Percentiles rank a stretch among this genome's conserved stretches.
phyloP scores from a whole-genome alignment of 306 rosid species.

The Luffa aegyptiaca region DNA sequence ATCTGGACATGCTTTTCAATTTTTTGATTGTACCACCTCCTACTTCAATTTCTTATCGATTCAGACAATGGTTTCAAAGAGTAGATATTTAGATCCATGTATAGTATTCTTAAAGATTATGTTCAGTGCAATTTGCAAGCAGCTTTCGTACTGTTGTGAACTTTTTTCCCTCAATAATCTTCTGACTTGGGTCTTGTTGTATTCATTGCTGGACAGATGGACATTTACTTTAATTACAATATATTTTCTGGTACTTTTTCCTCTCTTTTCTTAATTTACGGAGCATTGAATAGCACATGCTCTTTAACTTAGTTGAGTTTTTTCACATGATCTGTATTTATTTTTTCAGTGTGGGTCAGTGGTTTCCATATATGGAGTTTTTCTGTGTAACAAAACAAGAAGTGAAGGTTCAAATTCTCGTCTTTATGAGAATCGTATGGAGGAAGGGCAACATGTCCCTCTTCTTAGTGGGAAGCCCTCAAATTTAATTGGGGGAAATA shows the following conservation, averaged over 20 bases:
- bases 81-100: neutral
- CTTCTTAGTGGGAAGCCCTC: constrained; percentile 23
- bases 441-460: constrained; percentile 46
- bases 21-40: neutral
- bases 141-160: constrained; percentile 1
- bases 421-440: constrained; percentile 26
- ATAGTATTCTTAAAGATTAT: neutral
- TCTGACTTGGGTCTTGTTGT: neutral
- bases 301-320: neutral
- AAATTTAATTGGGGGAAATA: constrained; percentile 15
- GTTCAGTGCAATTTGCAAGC: neutral
- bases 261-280: constrained; percentile 1
- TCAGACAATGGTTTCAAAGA: neutral
- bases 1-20: neutral
- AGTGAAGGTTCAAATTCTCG: neutral
- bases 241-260: constrained; percentile 57
- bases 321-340: neutral
- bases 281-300: neutral
- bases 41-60: neutral
- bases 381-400: constrained; percentile 21
- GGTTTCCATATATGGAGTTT: constrained; percentile 55
- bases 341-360: constrained; percentile 47
- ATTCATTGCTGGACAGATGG: constrained; percentile 48
- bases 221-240: constrained; percentile 59
- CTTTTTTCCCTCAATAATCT: constrained; percentile 10